Percentiles rank a stretch among this genome's conserved stretches.
Conservation (phyloP, 176 grass and related monocot species). For the Bolboschoenus planiculmis region DNA sequence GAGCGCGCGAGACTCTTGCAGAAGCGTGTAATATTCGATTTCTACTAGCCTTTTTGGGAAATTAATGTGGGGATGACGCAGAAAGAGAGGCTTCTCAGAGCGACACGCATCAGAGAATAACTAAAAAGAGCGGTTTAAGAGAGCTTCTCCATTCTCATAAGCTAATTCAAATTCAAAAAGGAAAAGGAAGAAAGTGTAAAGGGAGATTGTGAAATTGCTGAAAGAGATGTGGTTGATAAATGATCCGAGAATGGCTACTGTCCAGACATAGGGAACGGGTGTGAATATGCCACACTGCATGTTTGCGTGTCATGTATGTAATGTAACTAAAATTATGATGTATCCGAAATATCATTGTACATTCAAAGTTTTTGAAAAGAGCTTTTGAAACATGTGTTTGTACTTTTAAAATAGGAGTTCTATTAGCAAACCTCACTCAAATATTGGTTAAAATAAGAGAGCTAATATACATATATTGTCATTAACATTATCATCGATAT, state of each 20-base stretch:
- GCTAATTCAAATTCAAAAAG: background rate
- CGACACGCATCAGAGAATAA: conserved; percentile 15
- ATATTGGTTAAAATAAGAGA: too few species aligned
- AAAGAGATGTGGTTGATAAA: background rate
- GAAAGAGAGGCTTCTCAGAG: conserved; percentile 1
- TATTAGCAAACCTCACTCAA: too few species aligned
- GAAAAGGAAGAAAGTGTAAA: background rate
- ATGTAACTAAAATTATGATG: too few species aligned
- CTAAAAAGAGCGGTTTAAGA: background rate
- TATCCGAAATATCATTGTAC: too few species aligned
- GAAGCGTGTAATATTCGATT: background rate
- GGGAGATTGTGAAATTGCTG: background rate
- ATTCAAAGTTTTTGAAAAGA: too few species aligned
- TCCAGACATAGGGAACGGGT: background rate
- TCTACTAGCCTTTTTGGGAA: background rate
- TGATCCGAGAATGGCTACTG: background rate
- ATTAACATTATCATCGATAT: too few species aligned
- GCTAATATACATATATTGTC: too few species aligned
- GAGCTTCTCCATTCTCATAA: background rate
- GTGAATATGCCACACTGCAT: too few species aligned
- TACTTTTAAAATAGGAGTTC: too few species aligned
- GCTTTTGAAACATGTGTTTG: too few species aligned
- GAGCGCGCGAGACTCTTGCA: background rate
- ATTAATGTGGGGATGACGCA: too few species aligned
- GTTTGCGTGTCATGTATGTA: too few species aligned